A percentile compares a stretch with the other conserved stretches of the same genome.
These are phyloP conservation scores for Mycena kentingensis DNA, from an alignment of 768 basidiomycete species.

Conservation along the genomic window DNA sequence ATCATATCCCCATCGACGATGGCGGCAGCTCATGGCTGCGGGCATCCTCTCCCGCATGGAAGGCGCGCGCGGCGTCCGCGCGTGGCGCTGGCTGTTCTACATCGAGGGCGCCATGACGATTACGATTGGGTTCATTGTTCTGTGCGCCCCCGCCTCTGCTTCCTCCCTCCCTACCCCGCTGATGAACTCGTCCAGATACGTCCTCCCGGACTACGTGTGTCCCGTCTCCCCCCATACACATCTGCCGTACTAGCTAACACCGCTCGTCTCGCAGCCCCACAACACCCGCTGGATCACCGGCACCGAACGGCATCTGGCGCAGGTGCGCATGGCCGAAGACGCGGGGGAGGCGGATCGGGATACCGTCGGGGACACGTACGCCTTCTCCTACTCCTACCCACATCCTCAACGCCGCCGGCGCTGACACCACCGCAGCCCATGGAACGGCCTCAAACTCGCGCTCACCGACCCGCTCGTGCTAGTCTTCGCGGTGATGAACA, in stretches of 20 bases:
- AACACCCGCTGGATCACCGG: slow-evolving; percentile 63
- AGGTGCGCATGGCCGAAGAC: slow-evolving; percentile 67
- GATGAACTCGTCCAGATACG: slow-evolving; percentile 53
- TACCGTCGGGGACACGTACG: slow-evolving; percentile 57
- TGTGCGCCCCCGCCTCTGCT: neutral
- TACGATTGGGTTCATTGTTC: slow-evolving; percentile 49
- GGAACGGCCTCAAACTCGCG: slow-evolving; percentile 54
- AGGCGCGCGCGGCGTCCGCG: slow-evolving; percentile 63
- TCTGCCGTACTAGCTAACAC: no score
- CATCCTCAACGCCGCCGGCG: neutral
- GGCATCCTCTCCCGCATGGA: slow-evolving; percentile 74
- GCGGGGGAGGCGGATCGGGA: slow-evolving; percentile 69
- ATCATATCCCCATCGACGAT: no score
- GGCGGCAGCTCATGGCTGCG: slow-evolving; percentile 73
- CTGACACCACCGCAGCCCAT: slow-evolving; percentile 41
- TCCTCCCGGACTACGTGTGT: slow-evolving; percentile 61
- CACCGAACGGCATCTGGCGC: slow-evolving; percentile 59
- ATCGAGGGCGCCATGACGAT: slow-evolving; percentile 76
- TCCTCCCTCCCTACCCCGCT: neutral
- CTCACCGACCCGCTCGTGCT: slow-evolving; percentile 55
- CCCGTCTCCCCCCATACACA: no score
- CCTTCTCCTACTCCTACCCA: no score
- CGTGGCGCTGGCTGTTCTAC: slow-evolving; percentile 78
- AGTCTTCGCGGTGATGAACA: slow-evolving; percentile 55
- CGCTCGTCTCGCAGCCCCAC: slow-evolving; percentile 57